Evolutionary conservation across 805 yeast genomes (phyloP).

Genomic region (Yarrowia osloensis): DNA sequence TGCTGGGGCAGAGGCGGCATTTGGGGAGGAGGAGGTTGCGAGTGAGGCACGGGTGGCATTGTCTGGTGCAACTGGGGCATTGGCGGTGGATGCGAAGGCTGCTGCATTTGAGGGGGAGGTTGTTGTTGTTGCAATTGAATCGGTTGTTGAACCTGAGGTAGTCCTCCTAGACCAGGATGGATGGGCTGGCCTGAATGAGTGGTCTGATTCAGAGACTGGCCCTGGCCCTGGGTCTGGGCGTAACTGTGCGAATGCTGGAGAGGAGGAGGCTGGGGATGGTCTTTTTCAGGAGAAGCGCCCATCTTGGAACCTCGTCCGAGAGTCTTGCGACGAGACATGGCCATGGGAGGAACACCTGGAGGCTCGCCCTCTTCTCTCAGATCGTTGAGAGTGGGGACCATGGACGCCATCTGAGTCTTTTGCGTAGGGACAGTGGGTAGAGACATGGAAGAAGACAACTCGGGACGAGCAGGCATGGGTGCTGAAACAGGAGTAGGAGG

Average conservation of each 20-base stretch:
- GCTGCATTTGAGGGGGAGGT: neutral
- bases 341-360: conserved; percentile 23
- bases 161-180: neutral
- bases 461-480: conserved; percentile 2
- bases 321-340: conserved; percentile 21
- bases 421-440: conserved; percentile 15
- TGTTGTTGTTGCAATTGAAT: neutral
- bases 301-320: conserved; percentile 12
- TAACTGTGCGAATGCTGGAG: conserved; percentile 25
- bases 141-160: neutral
- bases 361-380: conserved; percentile 20
- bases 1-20: neutral
- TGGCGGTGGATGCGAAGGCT: neutral
- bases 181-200: conserved; percentile 14
- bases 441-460: conserved; percentile 24
- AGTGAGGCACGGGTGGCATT: conserved; percentile 3
- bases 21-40: neutral
- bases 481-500: conserved; percentile 32
- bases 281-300: conserved; percentile 7
- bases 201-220: neutral
- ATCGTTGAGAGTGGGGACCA: conserved; percentile 1
- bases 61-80: conserved; percentile 10
- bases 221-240: conserved; percentile 12
- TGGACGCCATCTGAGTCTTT: neutral
- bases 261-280: conserved; percentile 17